Base-by-base conservation (phyloP, 2,329 filamentous ascomycete species). In the Sporothrix variecibatus region DNA sequence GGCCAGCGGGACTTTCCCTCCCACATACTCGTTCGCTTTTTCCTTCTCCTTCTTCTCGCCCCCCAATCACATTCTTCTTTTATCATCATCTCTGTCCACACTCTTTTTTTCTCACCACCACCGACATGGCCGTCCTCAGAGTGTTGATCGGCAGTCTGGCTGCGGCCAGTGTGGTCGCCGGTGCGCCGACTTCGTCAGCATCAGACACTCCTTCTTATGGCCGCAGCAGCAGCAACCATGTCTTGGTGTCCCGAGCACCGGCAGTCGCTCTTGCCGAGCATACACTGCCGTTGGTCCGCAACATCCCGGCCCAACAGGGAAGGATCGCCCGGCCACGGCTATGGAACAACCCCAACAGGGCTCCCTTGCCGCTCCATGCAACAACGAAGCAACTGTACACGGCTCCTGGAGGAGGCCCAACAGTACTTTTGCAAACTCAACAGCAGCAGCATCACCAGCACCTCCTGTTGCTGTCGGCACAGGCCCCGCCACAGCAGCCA, bases 201-300 rank as follows among this genome's bases (percentile, higher is more conserved):
- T 40, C 60, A 2, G 34, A 64, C 20, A n/a, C 17, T 1, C 15
- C 8, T 0, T 40, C 40, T 20, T 40, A 64, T 23, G 60, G 60
- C 69, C 69, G 68, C n/a, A 38, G 73, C 38, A 60, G 56, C 40
- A 46, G 62, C 12, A 46, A 26, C 62, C 62, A 46, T 12, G 17
- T 43, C 5, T 2, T 67, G n/a, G 40, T 34, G 64, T 40, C 71
- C 11, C 70, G 74, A 2, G 72, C 74, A 4, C 74, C 74, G 26
- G 76, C 76, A 8, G 56, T 75, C 8, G 76, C 75, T 2, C 65
- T 74, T 20, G 56, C 65, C 34, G 20, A 72, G 12, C 64, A 77
- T 43, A 75, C 72, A 23, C 71, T 76, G 43, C 62, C 56, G 7
- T 75, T 77, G 20, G 67, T 64, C 26, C 67, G 72, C 46, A 38